Evolutionary conservation across 116 monocot genomes (phyloP).

Genomic region (Phalaenopsis hybrid): DNA sequence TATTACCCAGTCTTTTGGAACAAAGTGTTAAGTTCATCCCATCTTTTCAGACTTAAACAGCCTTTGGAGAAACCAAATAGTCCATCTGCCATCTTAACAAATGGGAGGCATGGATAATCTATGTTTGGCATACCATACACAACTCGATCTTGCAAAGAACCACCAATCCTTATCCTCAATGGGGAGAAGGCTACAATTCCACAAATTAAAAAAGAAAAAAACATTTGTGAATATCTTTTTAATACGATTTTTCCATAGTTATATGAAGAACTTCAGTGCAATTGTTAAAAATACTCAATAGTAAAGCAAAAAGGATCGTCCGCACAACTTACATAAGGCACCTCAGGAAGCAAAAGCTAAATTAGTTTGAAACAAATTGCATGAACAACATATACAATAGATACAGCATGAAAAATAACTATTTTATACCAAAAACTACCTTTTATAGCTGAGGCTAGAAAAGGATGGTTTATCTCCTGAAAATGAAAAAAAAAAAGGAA

Average conservation of each 20-base stretch:
- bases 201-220: not conserved
- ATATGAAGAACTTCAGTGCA: not conserved
- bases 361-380: too few relatives aligned
- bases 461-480: conserved; percentile 63
- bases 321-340: too few relatives aligned
- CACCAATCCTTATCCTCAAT: conserved; percentile 80
- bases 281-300: too few relatives aligned
- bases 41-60: conserved; percentile 59
- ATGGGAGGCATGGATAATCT: conserved; percentile 36
- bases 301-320: too few relatives aligned
- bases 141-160: conserved; percentile 80
- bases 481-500: not conserved
- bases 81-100: conserved; percentile 32
- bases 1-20: conserved; percentile 58
- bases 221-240: not conserved
- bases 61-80: conserved; percentile 72
- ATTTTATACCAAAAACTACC: conserved; percentile 24
- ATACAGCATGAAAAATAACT: not conserved
- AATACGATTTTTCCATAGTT: not conserved
- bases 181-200: conserved; percentile 44
- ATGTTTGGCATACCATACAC: conserved; percentile 44
- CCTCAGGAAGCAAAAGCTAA: too few relatives aligned
- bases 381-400: too few relatives aligned
- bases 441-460: conserved; percentile 66
- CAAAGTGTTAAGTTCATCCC: conserved; percentile 59